Evolutionary conservation across 108 stramenopile species (phyloP), one percentile per base, ranked within the genome.

Genomic region (Licmophora abbreviata): DNA sequence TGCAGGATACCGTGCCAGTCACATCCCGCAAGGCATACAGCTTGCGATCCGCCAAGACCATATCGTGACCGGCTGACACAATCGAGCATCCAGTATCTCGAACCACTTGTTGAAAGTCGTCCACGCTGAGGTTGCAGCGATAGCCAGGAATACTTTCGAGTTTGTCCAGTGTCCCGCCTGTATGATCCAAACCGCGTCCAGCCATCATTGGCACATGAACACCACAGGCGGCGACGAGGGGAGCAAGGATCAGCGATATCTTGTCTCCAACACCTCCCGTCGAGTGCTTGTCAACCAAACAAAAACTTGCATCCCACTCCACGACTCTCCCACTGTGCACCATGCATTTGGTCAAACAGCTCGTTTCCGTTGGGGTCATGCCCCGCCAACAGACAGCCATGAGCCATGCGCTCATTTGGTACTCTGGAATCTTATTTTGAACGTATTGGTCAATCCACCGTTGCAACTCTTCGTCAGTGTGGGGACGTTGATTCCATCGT

Each of bases 101-200:
- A 22, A 85, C 66, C 14, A 81, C 29, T 1, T 46, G 15, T 41
- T 69, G 56, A 66, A 87, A 87, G 25, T 83, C 69, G 1, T 61
- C 48, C 1, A 59, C 61, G 28, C 47, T 31, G 14, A 67, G 58
- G 24, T 69, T 45, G 14, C 74, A 66, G 22, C 50, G 48, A 57
- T 71, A 82, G 1, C 90, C 90, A 2, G 78, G 81, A 40, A 92
- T 87, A 1, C 56, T 61, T 53, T 92, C 90, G 15, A 92, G 57
- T 48, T 92, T 92, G 58, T 92, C 90, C 48, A 92, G 76, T 2
- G 90, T 92, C 15, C 90, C 90, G 15, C 90, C 90, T 1, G 90
- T 87, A 55, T 92, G 90, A 0, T 81, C 85, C 31, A 92, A 61
- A 10, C 85, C 81, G 20, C 90, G 67, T 23, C 90, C 90, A 18